Conservation (phyloP, 331 rosid species). For the Quercus lobata region DNA sequence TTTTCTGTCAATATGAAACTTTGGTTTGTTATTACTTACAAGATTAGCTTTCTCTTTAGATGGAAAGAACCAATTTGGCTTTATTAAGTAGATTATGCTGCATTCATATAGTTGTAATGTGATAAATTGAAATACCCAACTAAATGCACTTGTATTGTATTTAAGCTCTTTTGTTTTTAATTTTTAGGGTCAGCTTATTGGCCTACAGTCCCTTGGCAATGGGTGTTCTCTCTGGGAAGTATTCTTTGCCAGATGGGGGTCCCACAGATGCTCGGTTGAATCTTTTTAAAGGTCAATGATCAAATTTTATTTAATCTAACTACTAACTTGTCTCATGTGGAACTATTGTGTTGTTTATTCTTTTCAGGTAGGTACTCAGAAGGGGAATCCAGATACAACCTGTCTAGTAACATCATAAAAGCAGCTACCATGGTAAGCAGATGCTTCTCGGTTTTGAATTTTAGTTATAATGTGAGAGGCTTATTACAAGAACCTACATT, state of each 20-base stretch:
- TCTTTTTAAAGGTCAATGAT: conserved; percentile 61
- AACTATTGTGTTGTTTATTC: conserved; percentile 12
- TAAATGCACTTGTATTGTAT: neutral
- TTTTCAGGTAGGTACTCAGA: conserved; percentile 69
- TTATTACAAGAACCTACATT: neutral
- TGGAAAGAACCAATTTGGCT: neutral
- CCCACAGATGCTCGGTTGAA: conserved; percentile 65
- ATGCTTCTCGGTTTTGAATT: conserved; percentile 8
- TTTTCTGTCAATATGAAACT: neutral
- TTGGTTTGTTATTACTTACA: neutral
- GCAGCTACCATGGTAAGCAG: conserved; percentile 37
- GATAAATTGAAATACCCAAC: neutral
- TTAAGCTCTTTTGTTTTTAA: neutral
- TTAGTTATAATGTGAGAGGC: neutral
- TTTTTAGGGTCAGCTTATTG: conserved; percentile 63
- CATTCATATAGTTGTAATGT: neutral
- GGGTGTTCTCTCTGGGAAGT: conserved; percentile 97
- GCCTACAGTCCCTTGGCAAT: conserved; percentile 96
- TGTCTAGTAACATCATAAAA: conserved; percentile 40
- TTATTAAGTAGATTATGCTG: neutral
- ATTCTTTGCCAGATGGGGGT: conserved; percentile 54
- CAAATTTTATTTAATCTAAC: neutral
- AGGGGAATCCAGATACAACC: conserved; percentile 89
- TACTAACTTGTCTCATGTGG: conserved; percentile 8
- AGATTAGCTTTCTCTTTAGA: neutral